A percentile compares a stretch with the other conserved stretches of the same genome.
Evolutionary conservation across 2,329 filamentous ascomycete species (phyloP).

Genomic region (Magnaporthiopsis rhizophila): DNA sequence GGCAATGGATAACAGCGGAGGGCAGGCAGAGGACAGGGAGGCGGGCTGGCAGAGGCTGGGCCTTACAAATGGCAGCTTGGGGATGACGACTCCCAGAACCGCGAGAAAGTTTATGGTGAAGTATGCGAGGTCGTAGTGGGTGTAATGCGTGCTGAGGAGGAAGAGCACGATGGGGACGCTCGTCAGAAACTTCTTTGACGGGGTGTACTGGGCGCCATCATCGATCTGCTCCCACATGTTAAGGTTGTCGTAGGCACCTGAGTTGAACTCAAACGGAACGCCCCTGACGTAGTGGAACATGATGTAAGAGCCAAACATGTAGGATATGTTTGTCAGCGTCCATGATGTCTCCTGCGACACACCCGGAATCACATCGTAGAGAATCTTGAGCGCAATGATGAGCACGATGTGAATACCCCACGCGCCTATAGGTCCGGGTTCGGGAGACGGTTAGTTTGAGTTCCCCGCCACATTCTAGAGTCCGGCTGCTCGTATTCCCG

Average conservation of each 20-base stretch:
- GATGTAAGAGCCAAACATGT: constrained; percentile 97
- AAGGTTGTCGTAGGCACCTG: constrained; percentile 95
- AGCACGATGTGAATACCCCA: constrained; percentile 97
- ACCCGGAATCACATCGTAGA: constrained; percentile 93
- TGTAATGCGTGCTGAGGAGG: constrained; percentile 95
- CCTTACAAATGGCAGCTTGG: constrained; percentile 91
- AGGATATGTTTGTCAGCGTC: constrained; percentile 97
- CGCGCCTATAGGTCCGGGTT: constrained; percentile 55
- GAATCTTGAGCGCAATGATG: constrained; percentile 85
- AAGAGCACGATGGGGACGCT: constrained; percentile 92
- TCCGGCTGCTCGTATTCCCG: not conserved
- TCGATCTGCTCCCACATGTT: constrained; percentile 99
- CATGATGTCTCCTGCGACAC: constrained; percentile 97
- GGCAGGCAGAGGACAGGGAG: not conserved
- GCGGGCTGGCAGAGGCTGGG: constrained; percentile 18
- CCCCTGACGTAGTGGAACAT: constrained; percentile 99
- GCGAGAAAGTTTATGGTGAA: constrained; percentile 97
- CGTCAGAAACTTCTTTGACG: constrained; percentile 95
- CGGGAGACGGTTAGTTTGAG: not conserved
- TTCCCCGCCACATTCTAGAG: too few species aligned
- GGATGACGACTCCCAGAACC: constrained; percentile 85
- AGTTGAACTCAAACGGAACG: constrained; percentile 97
- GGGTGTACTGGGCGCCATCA: constrained; percentile 96
- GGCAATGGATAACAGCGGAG: constrained; percentile 13
- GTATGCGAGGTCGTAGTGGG: constrained; percentile 93